phyloP scores from a whole-genome alignment of 768 basidiomycete genomes.

The Mycena rebaudengoi region DNA sequence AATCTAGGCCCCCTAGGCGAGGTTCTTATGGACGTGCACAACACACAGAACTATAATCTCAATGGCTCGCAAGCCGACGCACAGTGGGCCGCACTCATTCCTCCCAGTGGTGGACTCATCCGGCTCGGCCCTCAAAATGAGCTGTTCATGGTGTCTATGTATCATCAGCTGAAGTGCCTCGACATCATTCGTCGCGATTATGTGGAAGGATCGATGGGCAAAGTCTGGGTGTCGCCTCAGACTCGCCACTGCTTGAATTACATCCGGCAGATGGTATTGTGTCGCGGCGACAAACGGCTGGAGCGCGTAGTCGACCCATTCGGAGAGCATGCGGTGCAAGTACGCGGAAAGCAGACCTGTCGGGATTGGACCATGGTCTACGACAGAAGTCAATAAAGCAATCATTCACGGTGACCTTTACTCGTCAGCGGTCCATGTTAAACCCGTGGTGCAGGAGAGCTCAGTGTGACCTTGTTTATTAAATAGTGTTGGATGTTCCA shows the following conservation, averaged over 20 bases:
- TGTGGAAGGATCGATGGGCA: conserved; percentile 6
- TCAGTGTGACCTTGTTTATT: too few species aligned
- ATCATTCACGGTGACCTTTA: background rate
- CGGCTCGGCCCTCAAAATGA: conserved; percentile 35
- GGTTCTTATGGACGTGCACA: conserved; percentile 34
- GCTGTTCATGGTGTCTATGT: conserved; percentile 43
- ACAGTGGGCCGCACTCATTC: conserved; percentile 35
- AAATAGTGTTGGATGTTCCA: too few species aligned
- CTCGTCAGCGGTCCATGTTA: too few species aligned
- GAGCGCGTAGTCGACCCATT: conserved; percentile 19
- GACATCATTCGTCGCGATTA: conserved; percentile 35
- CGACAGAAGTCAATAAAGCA: background rate
- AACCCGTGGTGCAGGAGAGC: too few species aligned
- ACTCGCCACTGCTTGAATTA: conserved; percentile 32
- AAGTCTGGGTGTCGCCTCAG: background rate
- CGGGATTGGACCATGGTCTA: conserved; percentile 31
- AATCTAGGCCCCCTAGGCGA: conserved; percentile 33
- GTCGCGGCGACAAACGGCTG: conserved; percentile 24
- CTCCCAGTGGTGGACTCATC: conserved; percentile 29
- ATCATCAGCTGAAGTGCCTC: conserved; percentile 48
- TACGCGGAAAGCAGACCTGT: conserved; percentile 23
- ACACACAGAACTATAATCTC: conserved; percentile 30
- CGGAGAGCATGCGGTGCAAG: background rate
- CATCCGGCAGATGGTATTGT: conserved; percentile 34
- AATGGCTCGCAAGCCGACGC: conserved; percentile 23